Evolutionary conservation across 768 basidiomycete species (phyloP), one percentile per base, ranked within the genome.

Genomic region (Lyophyllum shimeji): DNA sequence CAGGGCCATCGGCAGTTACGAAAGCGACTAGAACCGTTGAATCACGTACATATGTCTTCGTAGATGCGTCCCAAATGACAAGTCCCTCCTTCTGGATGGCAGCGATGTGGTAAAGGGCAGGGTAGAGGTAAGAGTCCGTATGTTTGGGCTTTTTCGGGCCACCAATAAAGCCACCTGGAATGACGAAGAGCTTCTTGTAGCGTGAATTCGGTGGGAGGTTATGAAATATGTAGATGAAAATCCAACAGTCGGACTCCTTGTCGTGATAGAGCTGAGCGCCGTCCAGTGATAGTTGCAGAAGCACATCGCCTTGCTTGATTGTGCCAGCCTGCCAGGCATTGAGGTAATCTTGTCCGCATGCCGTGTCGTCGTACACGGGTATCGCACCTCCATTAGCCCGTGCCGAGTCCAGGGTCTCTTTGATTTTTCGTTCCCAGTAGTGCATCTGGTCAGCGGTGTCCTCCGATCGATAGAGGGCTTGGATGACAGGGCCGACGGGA

Each of bases 1-100:
- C 75, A 31, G 72, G 69, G 0, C 67, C 65, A 55, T 80, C 73
- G 0, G 73, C 73, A 25, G 63, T 67, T 1, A 27, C 67, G 43
- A 71, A 44, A 1, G 72, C 53, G 33, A 68, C 69, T 0, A 58
- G 61, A 33, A 50, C 9, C 0, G 67, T n/a, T n/a, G n/a, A n/a
- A 67, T 0, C 31, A 34, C 34, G 67, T 62, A 63, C 49, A 3
- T 25, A 27, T 2, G 63, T 39, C 24, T 50, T 0, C 0, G 43
- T 24, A 0, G 27, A 29, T 0, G 67, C 69, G 60, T 76, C 67
- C 69, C 73, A 77, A 15, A 61, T 3, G 21, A 17, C 3, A 72
- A 52, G 1, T n/a, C 71, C 70, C 21, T 71, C 67, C 1, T 58
- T 61, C 48, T 70, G 65, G 8, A 74, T 33, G 0, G 68, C 63